These are phyloP conservation scores for Candida jianshihensis DNA, from an alignment of 805 yeast genomes.

Conservation along the genomic window DNA sequence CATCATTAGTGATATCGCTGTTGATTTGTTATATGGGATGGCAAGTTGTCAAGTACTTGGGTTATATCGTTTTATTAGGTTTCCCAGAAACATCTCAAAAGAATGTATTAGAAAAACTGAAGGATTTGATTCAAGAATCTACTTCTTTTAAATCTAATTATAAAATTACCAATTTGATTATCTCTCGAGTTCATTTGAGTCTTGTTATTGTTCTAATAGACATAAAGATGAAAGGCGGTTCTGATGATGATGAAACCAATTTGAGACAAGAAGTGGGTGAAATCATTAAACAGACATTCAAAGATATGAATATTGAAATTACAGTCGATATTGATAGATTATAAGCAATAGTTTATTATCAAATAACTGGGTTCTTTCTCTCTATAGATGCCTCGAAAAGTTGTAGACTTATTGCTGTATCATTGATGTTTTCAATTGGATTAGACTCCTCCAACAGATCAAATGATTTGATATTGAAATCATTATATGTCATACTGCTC, in stretches of 20 bases:
- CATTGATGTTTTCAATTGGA: conserved; percentile 40
- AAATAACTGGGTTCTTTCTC: conserved; percentile 33
- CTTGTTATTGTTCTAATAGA: conserved; percentile 50
- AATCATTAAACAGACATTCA: conserved; percentile 28
- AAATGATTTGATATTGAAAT: conserved; percentile 39
- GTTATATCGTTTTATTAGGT: conserved; percentile 45
- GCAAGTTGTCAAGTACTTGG: conserved; percentile 43
- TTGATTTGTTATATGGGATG: conserved; percentile 43
- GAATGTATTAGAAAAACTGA: conserved; percentile 34
- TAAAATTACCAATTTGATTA: conserved; percentile 37
- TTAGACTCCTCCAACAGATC: conserved; percentile 55
- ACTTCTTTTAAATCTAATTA: conserved; percentile 47
- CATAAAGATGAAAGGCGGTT: conserved; percentile 58
- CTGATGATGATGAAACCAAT: conserved; percentile 59
- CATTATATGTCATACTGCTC: conserved; percentile 24
- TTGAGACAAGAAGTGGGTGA: conserved; percentile 43
- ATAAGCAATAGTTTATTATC: conserved; percentile 5
- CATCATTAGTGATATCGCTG: conserved; percentile 38
- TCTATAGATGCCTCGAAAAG: conserved; percentile 47
- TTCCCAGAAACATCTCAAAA: conserved; percentile 41
- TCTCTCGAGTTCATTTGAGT: conserved; percentile 58
- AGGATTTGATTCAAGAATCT: conserved; percentile 38
- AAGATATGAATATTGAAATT: conserved; percentile 28
- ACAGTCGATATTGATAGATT: conserved; percentile 36
- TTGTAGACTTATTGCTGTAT: conserved; percentile 46